These are phyloP conservation scores for Phytophthora tentaculata DNA, from an alignment of 352 stramenopile species.

Conservation along the genomic window DNA sequence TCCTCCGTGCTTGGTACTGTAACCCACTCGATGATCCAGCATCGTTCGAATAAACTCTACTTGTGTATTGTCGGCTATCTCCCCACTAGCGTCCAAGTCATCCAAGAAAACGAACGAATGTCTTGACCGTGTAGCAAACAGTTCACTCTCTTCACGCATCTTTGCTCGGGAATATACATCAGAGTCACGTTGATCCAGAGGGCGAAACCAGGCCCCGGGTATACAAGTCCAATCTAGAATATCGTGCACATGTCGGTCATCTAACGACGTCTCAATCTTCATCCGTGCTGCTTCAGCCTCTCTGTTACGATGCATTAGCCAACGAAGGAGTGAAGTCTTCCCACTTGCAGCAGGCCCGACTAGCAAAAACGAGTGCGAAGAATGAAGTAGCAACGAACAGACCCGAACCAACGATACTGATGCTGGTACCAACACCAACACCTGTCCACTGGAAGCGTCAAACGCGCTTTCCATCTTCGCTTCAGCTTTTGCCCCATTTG, in stretches of 20 bases:
- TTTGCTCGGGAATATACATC: conserved; percentile 23
- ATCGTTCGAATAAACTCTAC: conserved; percentile 54
- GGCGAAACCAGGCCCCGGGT: conserved; percentile 51
- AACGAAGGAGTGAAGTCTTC: conserved; percentile 58
- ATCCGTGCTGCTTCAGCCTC: conserved; percentile 45
- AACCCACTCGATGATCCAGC: conserved; percentile 54
- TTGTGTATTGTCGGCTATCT: conserved; percentile 12
- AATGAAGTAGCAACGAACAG: conserved; percentile 44
- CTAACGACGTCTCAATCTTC: conserved; percentile 57
- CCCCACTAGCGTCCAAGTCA: conserved; percentile 39
- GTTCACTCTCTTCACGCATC: conserved; percentile 42
- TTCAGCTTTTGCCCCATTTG: conserved; percentile 2
- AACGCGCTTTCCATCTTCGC: conserved; percentile 25
- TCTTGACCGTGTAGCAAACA: conserved; percentile 38
- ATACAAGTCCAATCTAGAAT: conserved; percentile 60
- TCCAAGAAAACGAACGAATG: conserved; percentile 66
- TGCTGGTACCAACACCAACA: conserved; percentile 45
- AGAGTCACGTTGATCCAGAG: conserved; percentile 5
- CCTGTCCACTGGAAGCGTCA: conserved; percentile 36
- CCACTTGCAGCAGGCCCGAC: conserved; percentile 48
- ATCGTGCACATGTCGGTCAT: conserved; percentile 41
- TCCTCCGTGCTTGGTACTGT: conserved; percentile 34
- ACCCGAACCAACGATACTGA: conserved; percentile 40
- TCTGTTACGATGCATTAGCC: conserved; percentile 44
- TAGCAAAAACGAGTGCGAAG: conserved; percentile 52